Evolutionary conservation across 2,329 filamentous ascomycete genomes (phyloP).

Genomic region (Penicillium vulpinum): DNA sequence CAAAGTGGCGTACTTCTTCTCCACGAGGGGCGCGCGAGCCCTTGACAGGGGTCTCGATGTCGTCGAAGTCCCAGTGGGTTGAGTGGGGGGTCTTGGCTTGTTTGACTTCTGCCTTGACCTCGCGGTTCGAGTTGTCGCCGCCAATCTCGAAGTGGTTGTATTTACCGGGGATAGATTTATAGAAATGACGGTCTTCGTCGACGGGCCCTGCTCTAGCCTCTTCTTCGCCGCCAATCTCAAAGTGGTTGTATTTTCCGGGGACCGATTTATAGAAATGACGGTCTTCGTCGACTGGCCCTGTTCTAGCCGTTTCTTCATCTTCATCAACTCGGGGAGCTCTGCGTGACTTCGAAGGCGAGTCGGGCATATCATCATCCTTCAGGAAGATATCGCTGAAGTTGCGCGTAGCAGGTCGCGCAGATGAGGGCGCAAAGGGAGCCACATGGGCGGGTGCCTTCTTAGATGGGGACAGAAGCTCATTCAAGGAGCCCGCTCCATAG

Average conservation of each 20-base stretch:
- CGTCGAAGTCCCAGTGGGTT: constrained; percentile 83
- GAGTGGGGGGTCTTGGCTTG: constrained; percentile 53
- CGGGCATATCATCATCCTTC: constrained; percentile 42
- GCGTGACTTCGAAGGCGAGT: constrained; percentile 29
- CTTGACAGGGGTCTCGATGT: constrained; percentile 83
- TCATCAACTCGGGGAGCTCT: not conserved
- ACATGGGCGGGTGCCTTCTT: constrained; percentile 55
- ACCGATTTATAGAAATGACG: constrained; percentile 58
- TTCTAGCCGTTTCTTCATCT: not conserved
- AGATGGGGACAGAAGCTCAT: constrained; percentile 64
- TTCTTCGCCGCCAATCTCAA: constrained; percentile 37
- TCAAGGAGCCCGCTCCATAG: constrained; percentile 57
- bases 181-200: constrained; percentile 35
- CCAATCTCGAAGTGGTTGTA: constrained; percentile 64
- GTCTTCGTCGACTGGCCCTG: constrained; percentile 32
- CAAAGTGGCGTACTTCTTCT: constrained; percentile 72
- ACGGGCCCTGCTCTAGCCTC: not conserved
- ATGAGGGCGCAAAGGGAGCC: constrained; percentile 59
- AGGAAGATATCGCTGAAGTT: constrained; percentile 70
- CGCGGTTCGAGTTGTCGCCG: constrained; percentile 30
- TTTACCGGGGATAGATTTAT: constrained; percentile 72
- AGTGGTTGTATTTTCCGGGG: constrained; percentile 76
- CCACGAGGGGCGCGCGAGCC: constrained; percentile 61
- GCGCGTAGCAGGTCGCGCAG: constrained; percentile 69
- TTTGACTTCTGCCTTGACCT: constrained; percentile 28